phyloP scores from a whole-genome alignment of 177 flowering plant genomes.

The Tripterygium wilfordii region DNA sequence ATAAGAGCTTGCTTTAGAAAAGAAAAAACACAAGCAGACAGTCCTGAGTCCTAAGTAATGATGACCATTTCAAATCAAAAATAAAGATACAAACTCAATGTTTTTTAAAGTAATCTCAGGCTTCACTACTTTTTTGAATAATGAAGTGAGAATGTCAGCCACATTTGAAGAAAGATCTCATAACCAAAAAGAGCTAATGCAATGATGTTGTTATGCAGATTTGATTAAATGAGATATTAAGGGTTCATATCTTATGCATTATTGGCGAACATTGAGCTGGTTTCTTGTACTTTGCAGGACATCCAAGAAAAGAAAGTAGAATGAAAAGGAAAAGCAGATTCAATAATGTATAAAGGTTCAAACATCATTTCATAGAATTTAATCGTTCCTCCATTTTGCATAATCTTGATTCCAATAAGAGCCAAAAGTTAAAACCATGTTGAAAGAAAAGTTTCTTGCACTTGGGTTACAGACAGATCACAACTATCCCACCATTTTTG shows the following conservation, averaged over 20 bases:
- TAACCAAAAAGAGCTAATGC: no score
- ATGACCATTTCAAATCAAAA: conserved; percentile 16
- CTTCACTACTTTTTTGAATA: conserved; percentile 25
- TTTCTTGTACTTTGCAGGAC: conserved; percentile 24
- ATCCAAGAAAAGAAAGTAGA: conserved; percentile 3
- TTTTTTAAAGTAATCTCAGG: conserved; percentile 15
- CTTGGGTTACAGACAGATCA: conserved; percentile 18
- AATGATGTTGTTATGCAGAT: conserved; percentile 32
- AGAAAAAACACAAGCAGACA: no score
- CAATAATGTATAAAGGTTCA: conserved; percentile 9
- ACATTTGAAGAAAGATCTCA: conserved; percentile 35
- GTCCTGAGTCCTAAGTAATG: conserved; percentile 15
- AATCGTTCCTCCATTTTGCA: conserved; percentile 27
- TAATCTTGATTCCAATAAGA: conserved; percentile 17
- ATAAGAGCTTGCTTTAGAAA: no score
- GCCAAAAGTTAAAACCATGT: no score
- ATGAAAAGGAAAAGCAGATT: conserved; percentile 11
- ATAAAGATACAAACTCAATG: conserved; percentile 5
- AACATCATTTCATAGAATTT: conserved; percentile 19
- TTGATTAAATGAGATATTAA: no score
- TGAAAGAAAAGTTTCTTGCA: conserved; percentile 17
- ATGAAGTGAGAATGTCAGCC: conserved; percentile 26
- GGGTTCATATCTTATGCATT: no score
- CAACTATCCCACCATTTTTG: no score
- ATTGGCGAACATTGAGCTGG: no score